A percentile compares a stretch with the other conserved stretches of the same genome.
Evolutionary conservation across 345 rosid genomes (phyloP).

Genomic region (Pugionium dolabratum): DNA sequence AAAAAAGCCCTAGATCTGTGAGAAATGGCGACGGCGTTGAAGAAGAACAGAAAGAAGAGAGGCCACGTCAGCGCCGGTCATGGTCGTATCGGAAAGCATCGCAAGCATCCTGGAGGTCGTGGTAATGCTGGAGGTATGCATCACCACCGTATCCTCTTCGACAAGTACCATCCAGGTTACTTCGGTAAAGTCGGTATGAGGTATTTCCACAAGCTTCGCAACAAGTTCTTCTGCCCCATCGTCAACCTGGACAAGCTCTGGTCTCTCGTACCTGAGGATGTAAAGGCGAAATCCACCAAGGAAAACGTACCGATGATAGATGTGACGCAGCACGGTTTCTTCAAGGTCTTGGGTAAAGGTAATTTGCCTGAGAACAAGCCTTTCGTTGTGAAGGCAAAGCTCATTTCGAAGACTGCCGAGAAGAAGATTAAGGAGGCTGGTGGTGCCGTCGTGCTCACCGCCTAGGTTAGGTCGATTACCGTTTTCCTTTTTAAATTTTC

Average conservation of each 20-base stretch:
- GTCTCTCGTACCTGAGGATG: constrained; percentile 59
- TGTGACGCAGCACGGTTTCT: constrained; percentile 60
- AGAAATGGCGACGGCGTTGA: constrained; percentile 57
- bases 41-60: constrained; percentile 79
- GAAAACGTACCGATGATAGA: constrained; percentile 60
- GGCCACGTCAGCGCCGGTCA: constrained; percentile 84
- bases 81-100: constrained; percentile 74
- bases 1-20: constrained; percentile 17
- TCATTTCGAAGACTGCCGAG: constrained; percentile 63
- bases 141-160: constrained; percentile 71
- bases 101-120: constrained; percentile 75
- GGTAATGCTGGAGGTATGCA: constrained; percentile 68
- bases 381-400: constrained; percentile 64
- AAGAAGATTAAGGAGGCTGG: constrained; percentile 73
- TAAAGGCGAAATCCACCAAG: constrained; percentile 53
- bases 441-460: constrained; percentile 59
- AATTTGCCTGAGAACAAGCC: constrained; percentile 55
- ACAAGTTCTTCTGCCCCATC: constrained; percentile 60
- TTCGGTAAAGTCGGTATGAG: constrained; percentile 47
- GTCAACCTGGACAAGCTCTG: constrained; percentile 64
- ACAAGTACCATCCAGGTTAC: constrained; percentile 69
- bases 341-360: constrained; percentile 62
- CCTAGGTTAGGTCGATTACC: constrained; percentile 16
- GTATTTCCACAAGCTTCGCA: constrained; percentile 63
- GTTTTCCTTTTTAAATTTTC: too few species aligned